Conservation (phyloP, 208 protist species). For the Crithidia expoeki region DNA sequence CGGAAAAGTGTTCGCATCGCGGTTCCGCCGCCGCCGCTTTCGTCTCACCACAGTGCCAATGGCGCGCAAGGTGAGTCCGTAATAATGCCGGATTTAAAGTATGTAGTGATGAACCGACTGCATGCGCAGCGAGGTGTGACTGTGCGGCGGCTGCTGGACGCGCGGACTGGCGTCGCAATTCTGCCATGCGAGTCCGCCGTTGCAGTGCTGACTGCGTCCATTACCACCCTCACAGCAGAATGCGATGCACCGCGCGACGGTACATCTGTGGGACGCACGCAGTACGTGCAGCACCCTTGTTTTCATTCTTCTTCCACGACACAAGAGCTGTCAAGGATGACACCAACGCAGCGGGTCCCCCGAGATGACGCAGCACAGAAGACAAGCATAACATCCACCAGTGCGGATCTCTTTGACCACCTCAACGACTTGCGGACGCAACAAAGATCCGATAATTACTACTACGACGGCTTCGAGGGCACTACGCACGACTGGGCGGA, state of each 20-base stretch:
- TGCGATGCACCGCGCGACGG: background rate
- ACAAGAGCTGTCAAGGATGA: background rate
- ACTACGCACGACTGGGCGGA: slow-evolving; percentile 16
- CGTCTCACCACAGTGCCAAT: background rate
- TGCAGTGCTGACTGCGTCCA: slow-evolving; percentile 21
- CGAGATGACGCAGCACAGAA: background rate
- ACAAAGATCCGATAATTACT: slow-evolving; percentile 3
- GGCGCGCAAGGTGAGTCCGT: background rate
- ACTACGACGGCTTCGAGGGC: slow-evolving; percentile 21
- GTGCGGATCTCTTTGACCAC: slow-evolving; percentile 12
- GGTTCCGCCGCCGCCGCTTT: background rate
- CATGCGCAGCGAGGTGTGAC: slow-evolving; percentile 19
- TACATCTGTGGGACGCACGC: slow-evolving; percentile 8
- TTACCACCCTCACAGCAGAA: slow-evolving; percentile 22
- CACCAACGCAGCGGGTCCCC: slow-evolving; percentile 3
- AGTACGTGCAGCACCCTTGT: slow-evolving; percentile 11
- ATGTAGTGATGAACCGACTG: slow-evolving; percentile 18
- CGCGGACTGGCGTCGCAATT: slow-evolving; percentile 51
- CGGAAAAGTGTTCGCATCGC: slow-evolving; percentile 26
- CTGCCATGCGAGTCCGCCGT: slow-evolving; percentile 54
- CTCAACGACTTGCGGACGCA: slow-evolving; percentile 9
- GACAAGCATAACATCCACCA: background rate
- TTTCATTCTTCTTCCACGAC: background rate
- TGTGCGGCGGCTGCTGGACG: slow-evolving; percentile 40
- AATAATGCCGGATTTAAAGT: background rate